Evolutionary conservation across 2,329 filamentous ascomycete species (phyloP).

Genomic region (Aspergillus proliferans): DNA sequence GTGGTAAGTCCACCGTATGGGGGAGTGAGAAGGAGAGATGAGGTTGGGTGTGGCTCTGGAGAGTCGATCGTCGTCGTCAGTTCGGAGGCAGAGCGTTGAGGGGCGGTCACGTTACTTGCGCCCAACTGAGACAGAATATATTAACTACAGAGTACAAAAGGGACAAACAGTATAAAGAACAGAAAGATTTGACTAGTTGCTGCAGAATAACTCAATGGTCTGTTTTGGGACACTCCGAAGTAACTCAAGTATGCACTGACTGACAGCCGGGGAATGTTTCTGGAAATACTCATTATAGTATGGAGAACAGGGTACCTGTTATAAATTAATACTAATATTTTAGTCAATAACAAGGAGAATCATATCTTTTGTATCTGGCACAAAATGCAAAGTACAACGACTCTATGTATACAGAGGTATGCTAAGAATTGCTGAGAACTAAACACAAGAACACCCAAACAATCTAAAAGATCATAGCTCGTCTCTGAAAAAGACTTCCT

Average conservation of each 20-base stretch:
- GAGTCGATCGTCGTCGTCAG: neutral
- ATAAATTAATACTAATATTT: no score
- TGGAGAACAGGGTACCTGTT: no score
- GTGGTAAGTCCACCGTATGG: constrained; percentile 2
- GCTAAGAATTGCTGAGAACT: neutral
- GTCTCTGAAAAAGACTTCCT: constrained; percentile 36
- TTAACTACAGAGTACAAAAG: neutral
- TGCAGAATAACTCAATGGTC: neutral
- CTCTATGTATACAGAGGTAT: neutral
- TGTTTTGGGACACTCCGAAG: no score
- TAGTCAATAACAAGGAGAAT: no score
- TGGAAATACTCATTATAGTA: no score
- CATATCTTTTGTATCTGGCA: no score
- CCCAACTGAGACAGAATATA: no score
- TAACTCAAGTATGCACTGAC: no score
- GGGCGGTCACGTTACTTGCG: constrained; percentile 8
- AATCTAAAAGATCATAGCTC: constrained; percentile 23
- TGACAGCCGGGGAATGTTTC: no score
- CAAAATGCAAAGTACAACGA: no score
- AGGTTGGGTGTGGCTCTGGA: constrained; percentile 12
- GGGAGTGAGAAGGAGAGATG: neutral
- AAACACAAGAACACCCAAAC: neutral
- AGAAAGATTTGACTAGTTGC: neutral
- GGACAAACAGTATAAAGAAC: neutral
- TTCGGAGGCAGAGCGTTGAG: neutral